Base-by-base conservation (phyloP, 139 green algal species). In the Tetratostichococcus sp. region DNA sequence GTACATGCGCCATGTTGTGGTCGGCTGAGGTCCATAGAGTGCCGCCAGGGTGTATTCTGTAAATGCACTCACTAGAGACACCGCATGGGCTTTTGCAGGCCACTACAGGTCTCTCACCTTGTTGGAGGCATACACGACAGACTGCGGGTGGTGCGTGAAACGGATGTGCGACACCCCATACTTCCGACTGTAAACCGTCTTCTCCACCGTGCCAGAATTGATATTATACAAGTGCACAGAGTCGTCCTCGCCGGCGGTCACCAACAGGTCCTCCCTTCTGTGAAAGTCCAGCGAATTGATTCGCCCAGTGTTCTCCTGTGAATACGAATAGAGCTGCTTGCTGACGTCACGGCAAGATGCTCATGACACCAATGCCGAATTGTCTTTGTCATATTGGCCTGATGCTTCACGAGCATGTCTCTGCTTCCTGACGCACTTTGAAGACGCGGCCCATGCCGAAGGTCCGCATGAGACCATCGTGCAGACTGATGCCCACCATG, bases 201-300 rank as follows among this genome's bases (percentile, higher is more conserved):
- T 89, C 28, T 80, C 43, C 42, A 84, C 43, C 28, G 31, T 59
- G 42, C 83, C 89, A 0, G 74, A 75, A 22, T 86, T 72, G 22
- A 89, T 95, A 87, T 95, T 87, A 80, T 95, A 97, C 3, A 97
- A 16, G 2, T 82, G 79, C 43, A 98, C 93, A 17, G 80, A 77
- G 72, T 97, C 90, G 74, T 98, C 94, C 43, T 96, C 88, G 1
- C 82, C 76, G 17, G 82, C 89, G 28, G 91, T 92, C 8, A 97
- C 87, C 8, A 98, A 83, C 31, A 97, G 79, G 76, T 97, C 91
- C 35, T 93, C 83, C 16, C 83, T 91, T 16, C 88, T 77, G 76
- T 97, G 93, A 70, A 97, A 97, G 69, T 94, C 90, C 25, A 97
- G 73, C 1, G 88, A 94, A 78, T 97, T 98, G 71, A 97, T 88